phyloP scores from a whole-genome alignment of 257 asterid genomes.

The Rauvolfia tetraphylla region DNA sequence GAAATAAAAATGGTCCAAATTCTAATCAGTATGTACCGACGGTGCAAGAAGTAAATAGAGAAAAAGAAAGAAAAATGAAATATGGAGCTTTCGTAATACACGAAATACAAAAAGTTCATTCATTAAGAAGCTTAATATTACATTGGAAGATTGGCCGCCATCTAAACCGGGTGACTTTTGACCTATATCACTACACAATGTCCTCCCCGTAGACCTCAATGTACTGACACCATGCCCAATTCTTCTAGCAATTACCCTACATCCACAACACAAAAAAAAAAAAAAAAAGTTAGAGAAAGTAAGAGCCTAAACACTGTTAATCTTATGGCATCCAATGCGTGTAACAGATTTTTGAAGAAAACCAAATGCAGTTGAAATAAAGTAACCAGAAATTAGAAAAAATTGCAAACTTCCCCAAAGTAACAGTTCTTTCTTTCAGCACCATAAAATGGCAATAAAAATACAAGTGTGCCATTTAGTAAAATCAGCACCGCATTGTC shows the following conservation, averaged over 20 bases:
- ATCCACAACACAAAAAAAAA: conserved; percentile 14
- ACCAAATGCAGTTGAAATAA: neutral
- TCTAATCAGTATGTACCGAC: too few relatives aligned
- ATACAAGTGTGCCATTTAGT: neutral
- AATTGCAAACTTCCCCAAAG: neutral
- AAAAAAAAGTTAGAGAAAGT: neutral
- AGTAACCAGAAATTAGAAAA: neutral
- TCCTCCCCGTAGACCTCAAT: conserved; percentile 41
- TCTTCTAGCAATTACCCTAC: conserved; percentile 49
- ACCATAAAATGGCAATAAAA: neutral
- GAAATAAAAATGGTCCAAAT: neutral
- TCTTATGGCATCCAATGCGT: neutral
- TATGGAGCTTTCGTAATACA: neutral
- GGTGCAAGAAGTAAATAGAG: neutral
- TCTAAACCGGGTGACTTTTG: conserved; percentile 33
- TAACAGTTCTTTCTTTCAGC: neutral
- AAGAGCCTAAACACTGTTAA: neutral
- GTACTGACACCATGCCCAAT: conserved; percentile 24
- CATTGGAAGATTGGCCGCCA: conserved; percentile 32
- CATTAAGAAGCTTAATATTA: conserved; percentile 10
- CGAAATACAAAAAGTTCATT: neutral
- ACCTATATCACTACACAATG: conserved; percentile 44
- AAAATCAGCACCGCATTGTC: neutral
- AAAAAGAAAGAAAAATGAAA: neutral
- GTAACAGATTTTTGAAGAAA: neutral